Percentiles rank a stretch among this genome's conserved stretches.
These are phyloP conservation scores for Colletotrichum endophyticum DNA, from an alignment of 2,329 filamentous ascomycete genomes.

Conservation along the genomic window DNA sequence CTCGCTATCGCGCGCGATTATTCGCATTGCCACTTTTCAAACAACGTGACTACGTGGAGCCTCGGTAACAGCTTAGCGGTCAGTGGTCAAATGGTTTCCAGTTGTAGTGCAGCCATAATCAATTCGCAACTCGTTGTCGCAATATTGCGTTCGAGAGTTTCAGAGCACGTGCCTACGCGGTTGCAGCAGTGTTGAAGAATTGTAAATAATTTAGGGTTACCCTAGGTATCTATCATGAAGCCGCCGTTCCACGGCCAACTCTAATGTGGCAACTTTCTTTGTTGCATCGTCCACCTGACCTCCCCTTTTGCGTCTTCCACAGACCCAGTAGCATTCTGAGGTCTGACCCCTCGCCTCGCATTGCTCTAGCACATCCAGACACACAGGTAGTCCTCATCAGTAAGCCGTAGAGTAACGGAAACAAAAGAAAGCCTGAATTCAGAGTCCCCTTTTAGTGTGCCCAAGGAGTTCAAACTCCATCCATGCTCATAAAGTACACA, in stretches of 20 bases:
- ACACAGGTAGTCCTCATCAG: background rate
- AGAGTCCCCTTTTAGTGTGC: slow-evolving; percentile 20
- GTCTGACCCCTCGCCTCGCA: background rate
- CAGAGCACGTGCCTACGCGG: background rate
- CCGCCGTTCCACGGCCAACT: background rate
- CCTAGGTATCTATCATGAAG: slow-evolving; percentile 6
- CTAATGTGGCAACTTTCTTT: background rate
- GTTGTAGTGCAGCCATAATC: background rate
- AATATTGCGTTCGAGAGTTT: background rate
- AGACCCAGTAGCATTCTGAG: background rate
- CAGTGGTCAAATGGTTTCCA: background rate
- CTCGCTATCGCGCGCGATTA: background rate
- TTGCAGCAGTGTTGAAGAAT: background rate
- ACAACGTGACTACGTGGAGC: background rate
- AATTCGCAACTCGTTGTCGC: background rate
- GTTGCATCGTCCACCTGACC: background rate
- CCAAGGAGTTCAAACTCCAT: slow-evolving; percentile 17
- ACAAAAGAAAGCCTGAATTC: slow-evolving; percentile 22
- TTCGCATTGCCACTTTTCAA: background rate
- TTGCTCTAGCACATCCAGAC: background rate
- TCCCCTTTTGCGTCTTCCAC: background rate
- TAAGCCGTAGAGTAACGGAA: background rate
- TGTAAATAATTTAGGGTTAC: slow-evolving; percentile 1
- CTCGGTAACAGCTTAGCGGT: background rate
- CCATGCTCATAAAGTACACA: slow-evolving; percentile 14